Evolutionary conservation across 176 grass and related monocot species (phyloP).

Genomic region (Poa pratensis): DNA sequence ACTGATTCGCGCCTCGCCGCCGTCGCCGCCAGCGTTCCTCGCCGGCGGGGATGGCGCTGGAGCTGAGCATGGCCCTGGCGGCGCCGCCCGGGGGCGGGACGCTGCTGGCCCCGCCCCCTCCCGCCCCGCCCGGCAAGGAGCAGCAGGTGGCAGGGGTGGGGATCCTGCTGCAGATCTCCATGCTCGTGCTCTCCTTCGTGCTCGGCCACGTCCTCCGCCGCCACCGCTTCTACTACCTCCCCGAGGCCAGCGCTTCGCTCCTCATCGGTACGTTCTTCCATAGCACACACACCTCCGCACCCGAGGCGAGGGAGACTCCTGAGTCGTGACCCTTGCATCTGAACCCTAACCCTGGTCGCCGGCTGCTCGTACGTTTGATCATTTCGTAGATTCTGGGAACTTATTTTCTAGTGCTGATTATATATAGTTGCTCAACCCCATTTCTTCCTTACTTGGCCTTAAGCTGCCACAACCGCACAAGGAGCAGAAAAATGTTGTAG

Average conservation of each 20-base stretch:
- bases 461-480: background rate
- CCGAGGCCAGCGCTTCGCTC: conserved; percentile 96
- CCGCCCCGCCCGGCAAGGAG: conserved; percentile 78
- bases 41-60: conserved; percentile 43
- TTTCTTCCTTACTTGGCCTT: background rate
- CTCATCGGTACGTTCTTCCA: conserved; percentile 69
- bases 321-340: background rate
- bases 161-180: conserved; percentile 94
- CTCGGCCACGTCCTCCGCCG: conserved; percentile 96
- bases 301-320: background rate
- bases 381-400: background rate
- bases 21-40: conserved; percentile 5
- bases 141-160: conserved; percentile 97
- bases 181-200: conserved; percentile 98
- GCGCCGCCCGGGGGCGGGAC: conserved; percentile 38
- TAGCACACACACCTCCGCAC: background rate
- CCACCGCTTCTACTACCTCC: conserved; percentile 94
- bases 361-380: background rate
- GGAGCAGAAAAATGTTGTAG: background rate
- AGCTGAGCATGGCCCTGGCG: conserved; percentile 57
- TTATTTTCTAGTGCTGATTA: background rate
- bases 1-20: background rate
- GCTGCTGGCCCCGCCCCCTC: conserved; percentile 39
- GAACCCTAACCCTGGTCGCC: background rate
- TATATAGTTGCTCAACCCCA: background rate